These are phyloP conservation scores for Exophiala dermatitidis DNA, from an alignment of 2,329 filamentous ascomycete species.

Conservation along the genomic window DNA sequence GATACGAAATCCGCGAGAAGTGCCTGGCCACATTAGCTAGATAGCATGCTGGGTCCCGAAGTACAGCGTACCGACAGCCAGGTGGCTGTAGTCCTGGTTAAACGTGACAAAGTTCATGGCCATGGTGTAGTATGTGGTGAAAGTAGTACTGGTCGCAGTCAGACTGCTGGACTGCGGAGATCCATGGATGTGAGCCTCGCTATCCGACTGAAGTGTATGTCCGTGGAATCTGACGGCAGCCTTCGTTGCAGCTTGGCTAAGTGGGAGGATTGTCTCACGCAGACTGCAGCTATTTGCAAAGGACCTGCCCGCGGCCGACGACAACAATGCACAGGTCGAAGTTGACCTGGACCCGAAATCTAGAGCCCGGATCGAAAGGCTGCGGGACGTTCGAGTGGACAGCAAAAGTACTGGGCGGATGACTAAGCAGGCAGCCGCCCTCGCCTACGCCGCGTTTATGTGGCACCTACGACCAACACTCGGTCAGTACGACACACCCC, in stretches of 20 bases:
- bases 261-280: neutral
- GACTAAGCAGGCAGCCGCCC: too few relatives aligned
- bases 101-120: constrained; percentile 97
- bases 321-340: neutral
- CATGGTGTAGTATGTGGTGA: constrained; percentile 55
- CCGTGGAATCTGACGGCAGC: neutral
- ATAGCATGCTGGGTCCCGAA: constrained; percentile 1
- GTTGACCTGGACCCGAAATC: neutral
- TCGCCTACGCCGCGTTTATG: too few relatives aligned
- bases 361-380: neutral
- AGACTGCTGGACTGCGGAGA: constrained; percentile 7
- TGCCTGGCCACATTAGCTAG: constrained; percentile 51
- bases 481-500: too few relatives aligned
- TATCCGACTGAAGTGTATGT: neutral
- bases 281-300: neutral
- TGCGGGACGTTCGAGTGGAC: neutral
- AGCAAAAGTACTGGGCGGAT: too few relatives aligned
- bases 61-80: constrained; percentile 71
- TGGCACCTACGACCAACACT: too few relatives aligned
- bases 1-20: constrained; percentile 87
- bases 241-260: neutral
- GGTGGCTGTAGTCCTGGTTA: constrained; percentile 96
- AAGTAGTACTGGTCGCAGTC: constrained; percentile 9
- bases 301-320: neutral
- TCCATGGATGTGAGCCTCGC: constrained; percentile 10